These are phyloP conservation scores for Melastoma malabathricum DNA, from an alignment of 345 rosid genomes.

Conservation along the genomic window DNA sequence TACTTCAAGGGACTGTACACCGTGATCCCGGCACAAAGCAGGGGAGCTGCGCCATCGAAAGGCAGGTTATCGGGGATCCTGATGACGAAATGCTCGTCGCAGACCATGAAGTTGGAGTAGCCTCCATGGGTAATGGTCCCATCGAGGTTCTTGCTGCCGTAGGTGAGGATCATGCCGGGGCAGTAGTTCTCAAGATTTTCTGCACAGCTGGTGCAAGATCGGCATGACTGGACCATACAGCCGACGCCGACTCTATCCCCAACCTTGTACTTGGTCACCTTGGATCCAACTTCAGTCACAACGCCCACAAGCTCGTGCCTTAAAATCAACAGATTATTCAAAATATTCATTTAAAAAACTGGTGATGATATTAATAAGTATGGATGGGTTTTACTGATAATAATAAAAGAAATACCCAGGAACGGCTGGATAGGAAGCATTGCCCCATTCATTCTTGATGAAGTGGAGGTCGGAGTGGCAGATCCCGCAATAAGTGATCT, in stretches of 20 bases:
- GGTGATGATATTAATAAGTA: too few species aligned
- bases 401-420: constrained; percentile 18
- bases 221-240: constrained; percentile 26
- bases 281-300: constrained; percentile 23
- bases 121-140: constrained; percentile 24
- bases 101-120: constrained; percentile 37
- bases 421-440: constrained; percentile 23
- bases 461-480: constrained; percentile 31
- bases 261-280: constrained; percentile 22
- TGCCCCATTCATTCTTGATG: constrained; percentile 27
- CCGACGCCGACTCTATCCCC: constrained; percentile 37
- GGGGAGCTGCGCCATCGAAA: constrained; percentile 44
- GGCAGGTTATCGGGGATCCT: constrained; percentile 37
- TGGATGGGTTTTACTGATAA: too few species aligned
- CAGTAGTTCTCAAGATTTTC: constrained; percentile 13
- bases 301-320: constrained; percentile 39
- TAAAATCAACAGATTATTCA: neutral
- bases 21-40: constrained; percentile 63
- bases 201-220: constrained; percentile 5
- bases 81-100: constrained; percentile 36
- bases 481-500: constrained; percentile 27
- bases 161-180: constrained; percentile 4
- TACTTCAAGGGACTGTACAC: constrained; percentile 56
- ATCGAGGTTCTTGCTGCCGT: constrained; percentile 6
- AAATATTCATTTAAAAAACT: neutral